phyloP scores from a whole-genome alignment of 331 rosid genomes.

The Rosa hybrid region DNA sequence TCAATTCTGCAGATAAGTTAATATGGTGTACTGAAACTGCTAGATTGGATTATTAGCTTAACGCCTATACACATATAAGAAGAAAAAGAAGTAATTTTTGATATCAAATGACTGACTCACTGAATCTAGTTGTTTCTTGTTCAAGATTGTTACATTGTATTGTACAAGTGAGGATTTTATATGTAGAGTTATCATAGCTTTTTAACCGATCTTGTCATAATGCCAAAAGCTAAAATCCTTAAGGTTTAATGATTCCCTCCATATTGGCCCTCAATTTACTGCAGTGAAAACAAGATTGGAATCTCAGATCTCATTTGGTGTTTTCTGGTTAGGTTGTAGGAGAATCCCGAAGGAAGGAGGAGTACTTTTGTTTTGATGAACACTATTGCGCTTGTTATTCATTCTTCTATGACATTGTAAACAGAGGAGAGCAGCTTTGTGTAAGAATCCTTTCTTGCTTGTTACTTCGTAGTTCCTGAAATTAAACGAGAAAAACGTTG shows the following conservation, averaged over 20 bases:
- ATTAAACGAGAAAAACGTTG: background rate
- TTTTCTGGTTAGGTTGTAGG: slow-evolving; percentile 60
- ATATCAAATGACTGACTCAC: background rate
- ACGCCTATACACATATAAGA: background rate
- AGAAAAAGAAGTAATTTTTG: background rate
- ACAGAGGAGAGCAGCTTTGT: slow-evolving; percentile 87
- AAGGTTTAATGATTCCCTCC: background rate
- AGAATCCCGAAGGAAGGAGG: slow-evolving; percentile 85
- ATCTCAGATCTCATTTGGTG: background rate
- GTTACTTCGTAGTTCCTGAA: background rate
- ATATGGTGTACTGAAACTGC: background rate
- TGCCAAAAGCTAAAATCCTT: background rate
- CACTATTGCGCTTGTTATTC: slow-evolving; percentile 80
- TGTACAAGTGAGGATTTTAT: background rate
- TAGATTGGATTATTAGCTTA: background rate
- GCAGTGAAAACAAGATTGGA: background rate
- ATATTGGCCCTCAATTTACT: background rate
- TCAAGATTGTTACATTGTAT: background rate
- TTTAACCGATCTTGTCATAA: background rate
- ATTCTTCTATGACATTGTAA: slow-evolving; percentile 82
- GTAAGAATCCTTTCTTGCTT: slow-evolving; percentile 43
- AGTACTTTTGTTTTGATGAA: slow-evolving; percentile 73
- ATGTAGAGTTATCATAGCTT: background rate
- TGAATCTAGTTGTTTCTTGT: background rate
- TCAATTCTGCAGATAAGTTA: background rate